Conservation (phyloP, 331 rosid genomes). For the Stylosanthes scabra region DNA sequence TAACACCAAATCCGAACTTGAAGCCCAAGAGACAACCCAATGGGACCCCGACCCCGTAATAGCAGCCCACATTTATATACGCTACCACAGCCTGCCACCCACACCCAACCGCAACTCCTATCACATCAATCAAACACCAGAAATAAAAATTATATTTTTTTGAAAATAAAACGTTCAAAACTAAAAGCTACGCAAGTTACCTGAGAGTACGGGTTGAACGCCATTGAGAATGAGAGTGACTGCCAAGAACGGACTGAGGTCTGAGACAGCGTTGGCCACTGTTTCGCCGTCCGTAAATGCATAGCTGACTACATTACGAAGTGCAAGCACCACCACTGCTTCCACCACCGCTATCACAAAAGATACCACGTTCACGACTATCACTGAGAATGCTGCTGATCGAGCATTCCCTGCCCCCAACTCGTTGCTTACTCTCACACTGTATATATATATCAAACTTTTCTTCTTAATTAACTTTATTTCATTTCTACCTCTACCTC, state of each 20-base stretch:
- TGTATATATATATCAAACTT: too few relatives aligned
- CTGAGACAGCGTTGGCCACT: constrained; percentile 70
- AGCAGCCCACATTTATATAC: constrained; percentile 72
- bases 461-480: too few relatives aligned
- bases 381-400: constrained; percentile 68
- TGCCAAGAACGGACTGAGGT: constrained; percentile 64
- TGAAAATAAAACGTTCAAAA: too few relatives aligned
- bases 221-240: constrained; percentile 76
- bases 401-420: constrained; percentile 74
- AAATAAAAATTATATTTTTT: too few relatives aligned
- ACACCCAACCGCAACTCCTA: constrained; percentile 85
- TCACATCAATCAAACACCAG: too few relatives aligned
- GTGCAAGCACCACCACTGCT: constrained; percentile 50
- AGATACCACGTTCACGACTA: constrained; percentile 48
- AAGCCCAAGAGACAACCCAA: constrained; percentile 72
- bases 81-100: constrained; percentile 90
- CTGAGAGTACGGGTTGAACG: constrained; percentile 76
- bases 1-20: constrained; percentile 56
- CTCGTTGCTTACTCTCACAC: constrained; percentile 69
- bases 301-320: constrained; percentile 71
- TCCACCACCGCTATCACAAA: constrained; percentile 46
- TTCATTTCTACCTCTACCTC: too few relatives aligned
- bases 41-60: constrained; percentile 68
- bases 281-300: constrained; percentile 64
- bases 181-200: constrained; percentile 39